phyloP scores from a whole-genome alignment of 1,284 basidiomycete species.

The Phenoliferia sp. region DNA sequence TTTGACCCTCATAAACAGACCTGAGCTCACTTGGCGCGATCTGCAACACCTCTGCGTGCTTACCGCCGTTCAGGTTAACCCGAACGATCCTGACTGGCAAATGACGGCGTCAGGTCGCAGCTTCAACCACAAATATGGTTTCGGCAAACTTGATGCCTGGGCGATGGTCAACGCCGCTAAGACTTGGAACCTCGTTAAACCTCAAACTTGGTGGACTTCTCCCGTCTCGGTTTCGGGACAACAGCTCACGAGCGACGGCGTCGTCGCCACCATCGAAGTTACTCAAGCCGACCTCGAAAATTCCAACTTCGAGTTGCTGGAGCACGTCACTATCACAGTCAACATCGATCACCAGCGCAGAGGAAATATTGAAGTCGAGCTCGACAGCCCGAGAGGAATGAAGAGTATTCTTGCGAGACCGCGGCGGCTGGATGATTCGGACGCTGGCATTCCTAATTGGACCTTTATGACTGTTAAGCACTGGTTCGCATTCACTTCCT shows the following conservation, averaged over 20 bases:
- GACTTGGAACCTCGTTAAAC: slow-evolving; percentile 82
- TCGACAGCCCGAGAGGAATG: slow-evolving; percentile 79
- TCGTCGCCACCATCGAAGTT: slow-evolving; percentile 63
- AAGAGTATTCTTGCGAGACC: slow-evolving; percentile 75
- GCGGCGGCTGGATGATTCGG: slow-evolving; percentile 64
- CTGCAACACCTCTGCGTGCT: slow-evolving; percentile 84
- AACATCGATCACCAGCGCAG: slow-evolving; percentile 84
- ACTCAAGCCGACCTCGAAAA: slow-evolving; percentile 64
- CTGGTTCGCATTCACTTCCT: slow-evolving; percentile 58
- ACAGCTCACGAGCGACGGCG: slow-evolving; percentile 60
- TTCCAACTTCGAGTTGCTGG: slow-evolving; percentile 79
- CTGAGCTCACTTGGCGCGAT: slow-evolving; percentile 95
- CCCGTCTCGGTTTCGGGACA: slow-evolving; percentile 10
- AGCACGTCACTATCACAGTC: slow-evolving; percentile 88
- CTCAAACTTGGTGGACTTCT: slow-evolving; percentile 70
- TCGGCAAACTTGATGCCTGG: slow-evolving; percentile 81
- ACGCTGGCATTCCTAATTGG: slow-evolving; percentile 83
- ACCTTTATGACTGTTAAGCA: slow-evolving; percentile 98
- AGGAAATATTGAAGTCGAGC: slow-evolving; percentile 89
- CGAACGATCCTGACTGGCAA: slow-evolving; percentile 93
- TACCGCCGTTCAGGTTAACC: slow-evolving; percentile 69
- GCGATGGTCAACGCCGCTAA: slow-evolving; percentile 75
- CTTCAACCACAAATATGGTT: slow-evolving; percentile 98
- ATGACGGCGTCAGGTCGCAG: slow-evolving; percentile 67
- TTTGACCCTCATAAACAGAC: slow-evolving; percentile 47